Base-by-base conservation (phyloP, 768 basidiomycete genomes). In the Rhizopogon vesiculosus region DNA sequence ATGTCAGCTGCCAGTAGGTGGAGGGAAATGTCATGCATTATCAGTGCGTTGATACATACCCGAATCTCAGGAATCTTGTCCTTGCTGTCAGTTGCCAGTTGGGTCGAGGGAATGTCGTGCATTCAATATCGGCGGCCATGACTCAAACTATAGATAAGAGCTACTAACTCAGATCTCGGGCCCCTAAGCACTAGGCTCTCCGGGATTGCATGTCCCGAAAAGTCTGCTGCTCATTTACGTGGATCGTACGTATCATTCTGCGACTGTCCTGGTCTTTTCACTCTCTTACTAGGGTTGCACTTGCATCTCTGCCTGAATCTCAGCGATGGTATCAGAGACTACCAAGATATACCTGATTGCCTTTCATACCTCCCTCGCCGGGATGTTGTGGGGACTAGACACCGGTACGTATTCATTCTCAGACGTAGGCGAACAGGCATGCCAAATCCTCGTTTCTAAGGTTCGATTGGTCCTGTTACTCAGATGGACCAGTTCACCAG, bases 401-500 rank as follows among this genome's bases (percentile, higher is more conserved):
- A 69, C 67, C 12, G 68, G 67, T 62, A n/a, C 39, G 63, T 43
- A 29, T 13, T 38, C 3, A 15, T 45, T 51, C 9, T 2, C 10
- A 3, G 5, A 10, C 13, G 35, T 28, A 22, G 28, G 45, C 54
- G 15, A 12, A 28, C 51, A 15, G 2, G 16, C 29, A 51, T 12
- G 18, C 33, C 54, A 12, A 18, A 45, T 51, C 25, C 33, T 15
- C 9, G n/a, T 50, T 15, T 54, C 16, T 18, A 59, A 67, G 67
- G 62, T 38, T 69, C 69, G 8, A 75, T 78, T 18, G 80, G 78
- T 1, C 74, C 78, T 33, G 65, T 80, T 33, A 79, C 72, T 2
- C 72, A 76, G 38, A 81, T 80, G 81, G 56, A 68, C 1, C 72
- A 77, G 18, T 80, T 82, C 60, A 57, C 65, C 50, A 28, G 57